Base-by-base conservation (phyloP, 306 rosid species). In the Calophaca sinica region DNA sequence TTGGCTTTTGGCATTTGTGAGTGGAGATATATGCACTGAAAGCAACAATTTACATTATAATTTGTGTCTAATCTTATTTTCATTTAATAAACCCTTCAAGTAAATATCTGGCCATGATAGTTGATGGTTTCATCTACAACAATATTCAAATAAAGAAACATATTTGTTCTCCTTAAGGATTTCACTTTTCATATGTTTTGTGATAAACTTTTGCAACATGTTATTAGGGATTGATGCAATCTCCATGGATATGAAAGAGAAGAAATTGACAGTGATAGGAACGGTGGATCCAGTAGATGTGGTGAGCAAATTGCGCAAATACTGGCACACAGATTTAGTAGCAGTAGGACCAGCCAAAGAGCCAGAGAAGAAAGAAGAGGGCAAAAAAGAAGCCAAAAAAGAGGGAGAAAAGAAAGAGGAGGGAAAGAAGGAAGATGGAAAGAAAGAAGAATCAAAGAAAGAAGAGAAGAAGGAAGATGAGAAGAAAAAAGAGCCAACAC, bases 291-390 rank as follows among this genome's bases (percentile, higher is more conserved):
- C 99, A 0, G 76, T 90, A n/a, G 76, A 38, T 72, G 83, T 92
- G 55, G 99, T 90, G 63, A 88, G 92, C 86, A 94, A 92, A 73
- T 80, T 94, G 80, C 79, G 99, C 9, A 94, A 92, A 49, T 81
- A 85, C 39, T 94, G 97, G 96, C 69, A 68, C 2, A 79, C 96
- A 35, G 83, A 82, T 38, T 69, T 94, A 36, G 33, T 87, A 15
- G 89, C 86, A 2, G 96, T 92, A 2, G 99, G 97, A 28, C 93
- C 96, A 38, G 96, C 88, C 7, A 91, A 90, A 53, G 98, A 91
- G 78, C 96, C 98, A 0, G 89, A 84, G 79, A 87, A 90, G 92
- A 94, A 92, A 84, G 97, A 88, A 49, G 96, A 89, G 42, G 46
- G 80, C 0, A 91, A 91, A 85, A 93, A 93, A 70, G 97, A 87